These are phyloP conservation scores for Diaporthe ampelina DNA, from an alignment of 2,329 filamentous ascomycete genomes.

Conservation along the genomic window DNA sequence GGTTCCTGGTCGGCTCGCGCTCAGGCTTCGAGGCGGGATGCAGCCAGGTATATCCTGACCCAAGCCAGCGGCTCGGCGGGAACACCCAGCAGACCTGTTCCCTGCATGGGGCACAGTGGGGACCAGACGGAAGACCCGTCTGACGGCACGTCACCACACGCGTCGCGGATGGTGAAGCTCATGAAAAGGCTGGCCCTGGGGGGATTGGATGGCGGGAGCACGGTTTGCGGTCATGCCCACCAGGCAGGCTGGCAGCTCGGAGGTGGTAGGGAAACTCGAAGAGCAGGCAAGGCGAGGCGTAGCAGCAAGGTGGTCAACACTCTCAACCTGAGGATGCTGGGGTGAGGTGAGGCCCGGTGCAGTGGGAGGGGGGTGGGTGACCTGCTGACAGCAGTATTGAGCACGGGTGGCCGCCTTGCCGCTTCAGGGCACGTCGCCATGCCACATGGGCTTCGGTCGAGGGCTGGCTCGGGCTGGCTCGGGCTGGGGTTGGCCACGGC, in stretches of 20 bases:
- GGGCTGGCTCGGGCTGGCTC: background rate
- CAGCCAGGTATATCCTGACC: conserved; percentile 13
- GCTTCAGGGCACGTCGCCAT: background rate
- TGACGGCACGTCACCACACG: conserved; percentile 2
- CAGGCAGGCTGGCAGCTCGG: background rate
- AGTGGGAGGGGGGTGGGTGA: conserved; percentile 11
- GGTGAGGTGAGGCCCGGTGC: background rate
- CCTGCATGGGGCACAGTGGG: conserved; percentile 29
- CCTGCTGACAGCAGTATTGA: conserved; percentile 22
- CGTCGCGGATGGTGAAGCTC: background rate
- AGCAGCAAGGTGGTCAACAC: conserved; percentile 13
- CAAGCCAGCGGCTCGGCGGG: conserved; percentile 27
- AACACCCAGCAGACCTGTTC: conserved; percentile 26
- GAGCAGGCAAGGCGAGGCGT: background rate
- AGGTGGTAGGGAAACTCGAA: background rate
- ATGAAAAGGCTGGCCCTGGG: background rate
- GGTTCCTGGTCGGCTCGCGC: background rate
- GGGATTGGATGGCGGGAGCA: background rate
- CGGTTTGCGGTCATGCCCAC: background rate
- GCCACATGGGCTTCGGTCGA: conserved; percentile 1
- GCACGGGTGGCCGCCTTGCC: background rate
- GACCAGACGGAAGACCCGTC: background rate
- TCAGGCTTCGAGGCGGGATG: conserved; percentile 13
- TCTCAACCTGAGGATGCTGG: too few species aligned
- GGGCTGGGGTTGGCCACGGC: conserved; percentile 4